These are phyloP conservation scores for Talaromyces verruculosus DNA, from an alignment of 2,329 filamentous ascomycete species.

Conservation along the genomic window DNA sequence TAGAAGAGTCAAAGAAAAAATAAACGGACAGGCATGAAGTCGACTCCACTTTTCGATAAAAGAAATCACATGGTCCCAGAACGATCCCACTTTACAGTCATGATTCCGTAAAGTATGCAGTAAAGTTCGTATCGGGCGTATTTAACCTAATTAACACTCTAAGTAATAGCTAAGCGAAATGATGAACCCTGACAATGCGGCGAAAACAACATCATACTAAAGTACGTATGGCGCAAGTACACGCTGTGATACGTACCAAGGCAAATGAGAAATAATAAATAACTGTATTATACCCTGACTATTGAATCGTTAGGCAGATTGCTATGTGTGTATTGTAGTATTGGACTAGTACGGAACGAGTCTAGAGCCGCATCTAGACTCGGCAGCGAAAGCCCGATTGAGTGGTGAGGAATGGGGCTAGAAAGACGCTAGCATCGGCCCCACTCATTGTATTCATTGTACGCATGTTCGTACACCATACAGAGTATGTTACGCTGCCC, in stretches of 20 bases:
- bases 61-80: conserved; percentile 8
- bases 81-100: neutral
- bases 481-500: neutral
- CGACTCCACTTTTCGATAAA: conserved; percentile 9
- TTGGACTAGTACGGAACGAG: neutral
- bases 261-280: neutral
- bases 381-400: conserved; percentile 19
- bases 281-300: neutral
- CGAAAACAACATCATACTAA: neutral
- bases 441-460: conserved; percentile 4
- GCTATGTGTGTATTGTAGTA: neutral
- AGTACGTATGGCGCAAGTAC: neutral
- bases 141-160: neutral
- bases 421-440: conserved; percentile 3
- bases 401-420: conserved; percentile 12
- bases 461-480: neutral
- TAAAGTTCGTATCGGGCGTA: neutral
- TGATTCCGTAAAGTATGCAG: neutral
- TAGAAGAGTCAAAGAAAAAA: neutral
- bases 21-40: conserved; percentile 8
- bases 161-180: neutral
- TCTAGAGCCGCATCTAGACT: conserved; percentile 13
- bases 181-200: neutral
- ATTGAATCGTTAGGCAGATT: neutral
- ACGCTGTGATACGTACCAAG: neutral